These are phyloP conservation scores for Pestalotiopsis sp. DNA, from an alignment of 2,329 filamentous ascomycete genomes.

Conservation along the genomic window DNA sequence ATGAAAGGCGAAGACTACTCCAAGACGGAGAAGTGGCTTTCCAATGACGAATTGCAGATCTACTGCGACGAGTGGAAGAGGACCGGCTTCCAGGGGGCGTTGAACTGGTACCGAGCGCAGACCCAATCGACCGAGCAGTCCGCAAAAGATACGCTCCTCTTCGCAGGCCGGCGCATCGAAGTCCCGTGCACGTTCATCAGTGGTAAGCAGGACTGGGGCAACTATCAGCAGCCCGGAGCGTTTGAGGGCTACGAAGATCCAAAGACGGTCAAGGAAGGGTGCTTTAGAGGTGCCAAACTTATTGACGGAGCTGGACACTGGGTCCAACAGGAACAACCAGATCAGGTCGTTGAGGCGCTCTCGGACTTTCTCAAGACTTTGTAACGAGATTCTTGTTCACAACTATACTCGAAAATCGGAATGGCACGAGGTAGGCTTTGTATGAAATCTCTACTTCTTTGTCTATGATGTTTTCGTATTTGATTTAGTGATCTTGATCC, in stretches of 20 bases:
- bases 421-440: background rate
- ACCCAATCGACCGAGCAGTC: constrained; percentile 46
- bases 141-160: constrained; percentile 55
- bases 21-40: constrained; percentile 52
- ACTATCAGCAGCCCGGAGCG: constrained; percentile 65
- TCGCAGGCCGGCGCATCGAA: constrained; percentile 60
- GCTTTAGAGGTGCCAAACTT: constrained; percentile 52
- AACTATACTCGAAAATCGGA: background rate
- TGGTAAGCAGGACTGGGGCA: constrained; percentile 66
- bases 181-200: constrained; percentile 63
- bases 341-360: constrained; percentile 40
- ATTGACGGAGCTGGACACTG: constrained; percentile 67
- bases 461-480: background rate
- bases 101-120: constrained; percentile 68
- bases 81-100: constrained; percentile 63
- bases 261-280: constrained; percentile 42
- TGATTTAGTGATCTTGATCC: too few species aligned
- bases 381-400: constrained; percentile 3
- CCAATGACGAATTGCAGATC: constrained; percentile 55
- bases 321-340: constrained; percentile 67
- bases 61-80: constrained; percentile 62
- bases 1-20: constrained; percentile 52
- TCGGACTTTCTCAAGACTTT: constrained; percentile 25
- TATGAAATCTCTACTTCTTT: too few species aligned
- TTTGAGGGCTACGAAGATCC: constrained; percentile 54